Evolutionary conservation across 1,139 yeast species (phyloP), one percentile per base, ranked within the genome.

Genomic region (Diutina scorzettiae): DNA sequence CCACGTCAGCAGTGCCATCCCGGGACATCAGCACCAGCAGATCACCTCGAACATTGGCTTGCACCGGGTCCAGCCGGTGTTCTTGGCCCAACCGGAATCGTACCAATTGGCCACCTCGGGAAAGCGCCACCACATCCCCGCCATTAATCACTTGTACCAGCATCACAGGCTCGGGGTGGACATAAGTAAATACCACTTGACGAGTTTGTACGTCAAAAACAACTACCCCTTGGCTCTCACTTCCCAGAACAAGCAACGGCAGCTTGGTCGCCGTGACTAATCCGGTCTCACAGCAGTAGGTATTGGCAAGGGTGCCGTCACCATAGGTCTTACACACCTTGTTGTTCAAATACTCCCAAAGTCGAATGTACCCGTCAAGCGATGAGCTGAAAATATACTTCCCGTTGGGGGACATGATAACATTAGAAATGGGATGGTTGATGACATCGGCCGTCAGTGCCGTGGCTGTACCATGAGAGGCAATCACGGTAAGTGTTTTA

Each of bases 301-400:
- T 69, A 41, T 63, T 69, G 44, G 72, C 59, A n/a, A 72, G 53
- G 1, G 68, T 60, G 12, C 41, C 16, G 4, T 47, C 40, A 7
- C 57, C 61, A 54, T 72, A 85, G 1, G 95, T 83, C 62, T 87
- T 85, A 42, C 86, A 77, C 11, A 87, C 87, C 46, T 69, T 70
- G 50, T 84, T 84, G 47, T 76, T 72, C 74, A 81, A 77, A 56
- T 81, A 84, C 56, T 85, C 91, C 95, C 95, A 85, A 40, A 85
- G 57, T 48, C 93, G 63, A 3, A 87, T 66, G 7, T 73, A 66
- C 3, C 95, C 95, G 57, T 89, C 96, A 46, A 85, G 64, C 18
- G 95, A 79, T 24, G 87, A 76, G 30, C 93, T 83, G 40, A 89
- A 62, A 5, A 91, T 68, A 52, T 75, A 89, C 51, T 76, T 79